Evolutionary conservation across 2,329 filamentous ascomycete species (phyloP).

Genomic region (Xylaria sp.): DNA sequence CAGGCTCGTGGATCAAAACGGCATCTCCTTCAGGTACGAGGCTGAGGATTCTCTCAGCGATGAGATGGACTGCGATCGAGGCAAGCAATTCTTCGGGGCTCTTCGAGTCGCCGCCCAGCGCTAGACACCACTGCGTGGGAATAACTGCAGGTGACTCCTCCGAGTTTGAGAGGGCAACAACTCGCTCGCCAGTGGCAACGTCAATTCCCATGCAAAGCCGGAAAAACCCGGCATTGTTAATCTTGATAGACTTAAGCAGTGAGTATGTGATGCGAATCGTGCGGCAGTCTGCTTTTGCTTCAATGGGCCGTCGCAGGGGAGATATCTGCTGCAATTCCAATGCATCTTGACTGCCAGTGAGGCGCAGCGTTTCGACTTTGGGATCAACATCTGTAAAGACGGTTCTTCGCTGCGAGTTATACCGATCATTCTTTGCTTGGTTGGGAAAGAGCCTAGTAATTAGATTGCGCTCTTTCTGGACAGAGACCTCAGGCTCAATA

Average conservation of each 20-base stretch:
- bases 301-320: background rate
- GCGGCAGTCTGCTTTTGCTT: background rate
- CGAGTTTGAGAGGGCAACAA: background rate
- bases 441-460: background rate
- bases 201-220: background rate
- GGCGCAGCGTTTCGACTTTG: background rate
- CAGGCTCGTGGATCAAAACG: conserved; percentile 5
- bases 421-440: conserved; percentile 7
- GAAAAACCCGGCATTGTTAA: background rate
- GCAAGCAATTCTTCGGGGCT: background rate
- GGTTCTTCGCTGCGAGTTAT: conserved; percentile 2
- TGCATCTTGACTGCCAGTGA: background rate
- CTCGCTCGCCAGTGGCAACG: background rate
- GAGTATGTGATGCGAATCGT: conserved; percentile 3
- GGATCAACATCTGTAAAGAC: background rate
- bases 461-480: background rate
- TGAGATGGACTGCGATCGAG: background rate
- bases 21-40: background rate
- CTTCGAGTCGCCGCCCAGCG: background rate
- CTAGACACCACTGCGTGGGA: conserved; percentile 3
- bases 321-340: background rate
- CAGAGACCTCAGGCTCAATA: conserved; percentile 3
- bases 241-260: background rate
- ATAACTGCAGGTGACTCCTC: conserved; percentile 1
- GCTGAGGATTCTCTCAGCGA: background rate